Evolutionary conservation across 441 rosid genomes (phyloP).

Genomic region (Euphorbia celastroides): DNA sequence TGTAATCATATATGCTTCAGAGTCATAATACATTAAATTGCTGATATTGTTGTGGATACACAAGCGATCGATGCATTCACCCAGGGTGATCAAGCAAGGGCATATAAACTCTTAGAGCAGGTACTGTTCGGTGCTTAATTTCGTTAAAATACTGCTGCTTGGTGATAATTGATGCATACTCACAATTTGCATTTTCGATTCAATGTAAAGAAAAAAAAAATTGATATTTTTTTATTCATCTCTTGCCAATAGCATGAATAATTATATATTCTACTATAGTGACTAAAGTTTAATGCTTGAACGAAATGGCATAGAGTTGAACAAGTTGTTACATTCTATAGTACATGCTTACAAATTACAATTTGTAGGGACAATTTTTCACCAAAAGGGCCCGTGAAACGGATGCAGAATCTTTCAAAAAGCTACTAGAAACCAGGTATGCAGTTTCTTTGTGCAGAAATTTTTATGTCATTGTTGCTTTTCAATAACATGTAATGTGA

Average conservation of each 20-base stretch:
- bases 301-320: no score
- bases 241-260: neutral
- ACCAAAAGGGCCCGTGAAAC: conserved; percentile 48
- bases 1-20: no score
- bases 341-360: no score
- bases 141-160: neutral
- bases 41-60: conserved; percentile 17
- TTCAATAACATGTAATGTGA: neutral
- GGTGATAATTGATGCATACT: neutral
- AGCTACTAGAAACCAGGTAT: conserved; percentile 46
- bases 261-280: neutral
- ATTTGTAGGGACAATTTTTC: conserved; percentile 47
- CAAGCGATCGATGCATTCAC: conserved; percentile 56
- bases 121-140: conserved; percentile 14
- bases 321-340: no score
- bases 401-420: conserved; percentile 44
- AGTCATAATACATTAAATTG: neutral
- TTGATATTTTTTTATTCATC: neutral
- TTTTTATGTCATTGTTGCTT: neutral
- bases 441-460: conserved; percentile 5
- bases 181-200: neutral
- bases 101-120: conserved; percentile 38
- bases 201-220: neutral
- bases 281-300: neutral
- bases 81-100: conserved; percentile 45